A percentile compares a stretch with the other conserved stretches of the same genome.
These are phyloP conservation scores for Candida verbasci DNA, from an alignment of 805 yeast species.

Conservation along the genomic window DNA sequence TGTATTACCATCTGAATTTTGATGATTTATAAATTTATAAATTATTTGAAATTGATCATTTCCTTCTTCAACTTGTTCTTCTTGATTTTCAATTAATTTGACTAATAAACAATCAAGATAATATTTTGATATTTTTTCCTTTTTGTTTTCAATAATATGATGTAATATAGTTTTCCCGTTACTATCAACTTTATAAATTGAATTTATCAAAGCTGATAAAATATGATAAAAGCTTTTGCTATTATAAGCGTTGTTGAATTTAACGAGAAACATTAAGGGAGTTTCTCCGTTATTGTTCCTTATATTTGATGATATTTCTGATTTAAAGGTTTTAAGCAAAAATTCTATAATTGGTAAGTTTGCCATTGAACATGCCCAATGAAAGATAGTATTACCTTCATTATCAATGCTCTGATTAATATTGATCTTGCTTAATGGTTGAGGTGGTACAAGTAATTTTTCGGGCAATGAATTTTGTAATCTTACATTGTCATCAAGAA, in stretches of 20 bases:
- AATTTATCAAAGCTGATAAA: constrained; percentile 31
- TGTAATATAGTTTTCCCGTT: constrained; percentile 39
- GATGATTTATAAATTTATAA: constrained; percentile 66
- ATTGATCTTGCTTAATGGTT: constrained; percentile 48
- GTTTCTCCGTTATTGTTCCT: constrained; percentile 86
- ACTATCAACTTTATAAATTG: constrained; percentile 33
- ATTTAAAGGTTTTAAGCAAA: constrained; percentile 58
- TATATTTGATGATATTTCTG: constrained; percentile 53
- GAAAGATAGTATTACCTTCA: constrained; percentile 88
- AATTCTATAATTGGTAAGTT: constrained; percentile 63
- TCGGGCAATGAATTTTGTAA: constrained; percentile 22
- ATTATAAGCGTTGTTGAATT: constrained; percentile 37
- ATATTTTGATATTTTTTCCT: constrained; percentile 34
- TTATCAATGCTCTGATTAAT: constrained; percentile 89
- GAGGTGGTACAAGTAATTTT: constrained; percentile 53
- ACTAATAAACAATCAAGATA: constrained; percentile 35
- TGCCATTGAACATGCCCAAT: constrained; percentile 94
- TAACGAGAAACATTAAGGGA: constrained; percentile 52
- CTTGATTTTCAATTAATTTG: constrained; percentile 18
- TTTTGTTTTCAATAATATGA: constrained; percentile 32
- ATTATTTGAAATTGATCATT: constrained; percentile 26
- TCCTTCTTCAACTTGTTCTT: constrained; percentile 14
- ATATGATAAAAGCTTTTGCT: constrained; percentile 33
- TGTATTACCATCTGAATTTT: constrained; percentile 91
- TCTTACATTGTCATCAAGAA: constrained; percentile 42